phyloP scores from a whole-genome alignment of 352 stramenopile genomes.

The Pythium monospermum region DNA sequence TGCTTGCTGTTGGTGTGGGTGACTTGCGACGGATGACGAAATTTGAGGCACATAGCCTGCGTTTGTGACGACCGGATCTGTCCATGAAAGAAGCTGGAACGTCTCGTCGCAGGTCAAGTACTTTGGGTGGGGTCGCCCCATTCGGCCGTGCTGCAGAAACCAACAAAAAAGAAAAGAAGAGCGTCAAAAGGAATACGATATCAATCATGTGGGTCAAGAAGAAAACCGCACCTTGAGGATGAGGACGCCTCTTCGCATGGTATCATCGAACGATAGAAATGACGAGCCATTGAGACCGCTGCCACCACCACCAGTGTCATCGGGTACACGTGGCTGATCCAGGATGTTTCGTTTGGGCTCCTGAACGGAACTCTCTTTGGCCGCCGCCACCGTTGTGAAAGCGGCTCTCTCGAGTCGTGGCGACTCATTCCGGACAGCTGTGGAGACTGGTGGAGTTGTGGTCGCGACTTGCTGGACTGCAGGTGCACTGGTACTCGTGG shows the following conservation, averaged over 20 bases:
- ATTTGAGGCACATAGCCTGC: too few species aligned
- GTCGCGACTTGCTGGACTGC: background rate
- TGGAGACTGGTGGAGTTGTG: background rate
- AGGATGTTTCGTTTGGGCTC: background rate
- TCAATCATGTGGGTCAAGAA: too few species aligned
- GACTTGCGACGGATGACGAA: too few species aligned
- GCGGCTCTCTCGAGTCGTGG: background rate
- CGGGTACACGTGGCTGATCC: too few species aligned
- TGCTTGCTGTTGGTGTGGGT: background rate
- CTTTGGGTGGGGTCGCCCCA: slow-evolving; percentile 20
- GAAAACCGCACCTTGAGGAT: slow-evolving; percentile 18
- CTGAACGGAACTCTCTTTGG: background rate
- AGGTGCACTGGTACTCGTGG: background rate
- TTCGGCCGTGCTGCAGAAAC: slow-evolving; percentile 11
- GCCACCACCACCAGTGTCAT: too few species aligned
- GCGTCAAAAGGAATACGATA: too few species aligned
- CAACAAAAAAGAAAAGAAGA: background rate
- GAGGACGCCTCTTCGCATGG: slow-evolving; percentile 10
- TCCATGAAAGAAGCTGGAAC: slow-evolving; percentile 11
- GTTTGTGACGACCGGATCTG: slow-evolving; percentile 16
- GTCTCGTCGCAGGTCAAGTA: slow-evolving; percentile 16
- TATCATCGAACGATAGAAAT: slow-evolving; percentile 12
- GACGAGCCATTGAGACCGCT: background rate
- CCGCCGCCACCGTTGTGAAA: too few species aligned
- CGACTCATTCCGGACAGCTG: slow-evolving; percentile 1